Base-by-base conservation (phyloP, 805 yeast genomes). In the Saccharomycopsis sp. region DNA sequence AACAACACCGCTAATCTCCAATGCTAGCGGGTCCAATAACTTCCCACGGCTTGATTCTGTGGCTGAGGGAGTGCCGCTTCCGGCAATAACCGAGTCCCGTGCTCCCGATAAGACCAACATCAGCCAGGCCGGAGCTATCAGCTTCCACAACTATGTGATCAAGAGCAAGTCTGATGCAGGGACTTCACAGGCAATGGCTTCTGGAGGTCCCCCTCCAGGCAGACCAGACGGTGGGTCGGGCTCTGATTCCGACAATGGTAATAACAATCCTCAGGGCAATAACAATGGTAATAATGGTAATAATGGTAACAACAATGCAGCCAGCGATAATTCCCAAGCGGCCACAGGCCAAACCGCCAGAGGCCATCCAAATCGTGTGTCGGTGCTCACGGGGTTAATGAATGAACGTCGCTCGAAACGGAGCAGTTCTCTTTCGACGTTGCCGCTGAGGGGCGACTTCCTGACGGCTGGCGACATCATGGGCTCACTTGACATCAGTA, bases 401-500 rank as follows among this genome's bases (percentile, higher is more conserved):
- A n/a, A n/a, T n/a, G n/a, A n/a, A n/a, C n/a, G n/a, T n/a, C 38
- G 9, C 38, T 29, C 38, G 38, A 29, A 9, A 5, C n/a, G 24
- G 15, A 38, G 14, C 19, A 29, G 15, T 17, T 8, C 47, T 14
- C 19, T 52, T 9, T 19, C 23, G 22, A 29, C 23, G 22, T 14
- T 19, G 22, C 24, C 23, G 22, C 35, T 5, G 19, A 5, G 3
- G 3, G 15, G 9, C 17, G 47, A 34, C n/a, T 17, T 24, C 14
- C 47, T 9, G 35, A 17, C 49, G 19, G 49, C 55, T 17, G 15
- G 24, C 20, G 47, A 52, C 9, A 38, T 38, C 19, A 52, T 15
- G n/a, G 3, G n/a, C n/a, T 42, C 52, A 9, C 52, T 58, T 20
- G 65, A 68, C 42, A 66, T 66, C 8, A 66, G 68, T 44, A 69